Percentiles rank a stretch among this genome's conserved stretches.
Evolutionary conservation across 1,139 yeast genomes (phyloP).

Genomic region (Diutina rugosa): DNA sequence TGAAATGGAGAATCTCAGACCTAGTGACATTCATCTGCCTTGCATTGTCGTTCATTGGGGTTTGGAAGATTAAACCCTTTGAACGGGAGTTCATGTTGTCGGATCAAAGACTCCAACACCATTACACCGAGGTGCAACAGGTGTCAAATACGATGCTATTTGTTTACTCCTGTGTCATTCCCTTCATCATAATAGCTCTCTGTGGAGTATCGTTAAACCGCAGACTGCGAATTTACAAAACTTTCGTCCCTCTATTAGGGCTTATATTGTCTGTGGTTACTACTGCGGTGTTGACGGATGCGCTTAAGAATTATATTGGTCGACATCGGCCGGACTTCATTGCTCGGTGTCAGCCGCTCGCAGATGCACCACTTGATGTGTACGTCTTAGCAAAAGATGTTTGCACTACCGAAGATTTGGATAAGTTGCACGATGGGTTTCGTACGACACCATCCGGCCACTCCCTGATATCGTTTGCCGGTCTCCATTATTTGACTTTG

Average conservation of each 20-base stretch:
- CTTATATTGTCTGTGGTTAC: constrained; percentile 23
- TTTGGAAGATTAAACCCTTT: constrained; percentile 43
- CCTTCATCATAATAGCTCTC: constrained; percentile 15
- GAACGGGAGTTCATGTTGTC: constrained; percentile 49
- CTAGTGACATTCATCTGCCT: constrained; percentile 29
- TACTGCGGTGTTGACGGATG: constrained; percentile 33
- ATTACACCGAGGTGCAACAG: constrained; percentile 31
- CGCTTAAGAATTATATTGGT: constrained; percentile 59
- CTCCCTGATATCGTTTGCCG: constrained; percentile 14
- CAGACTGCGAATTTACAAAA: constrained; percentile 21
- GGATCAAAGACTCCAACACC: constrained; percentile 31
- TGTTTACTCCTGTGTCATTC: constrained; percentile 25
- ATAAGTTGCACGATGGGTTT: constrained; percentile 41
- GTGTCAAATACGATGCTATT: constrained; percentile 22
- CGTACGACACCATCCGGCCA: constrained; percentile 53
- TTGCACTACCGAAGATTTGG: constrained; percentile 39
- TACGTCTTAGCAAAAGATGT: constrained; percentile 45
- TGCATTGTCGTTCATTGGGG: constrained; percentile 28
- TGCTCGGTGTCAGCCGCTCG: constrained; percentile 52
- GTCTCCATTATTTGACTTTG: constrained; percentile 47
- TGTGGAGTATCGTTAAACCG: constrained; percentile 17
- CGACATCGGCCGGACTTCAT: constrained; percentile 72
- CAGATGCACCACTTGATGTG: constrained; percentile 30
- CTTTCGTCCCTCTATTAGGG: constrained; percentile 26
- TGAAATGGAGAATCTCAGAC: constrained; percentile 55